Evolutionary conservation across 23 red algal genomes (phyloP), one percentile per base, ranked within the genome.

Genomic region (Gracilaria domingensis): DNA sequence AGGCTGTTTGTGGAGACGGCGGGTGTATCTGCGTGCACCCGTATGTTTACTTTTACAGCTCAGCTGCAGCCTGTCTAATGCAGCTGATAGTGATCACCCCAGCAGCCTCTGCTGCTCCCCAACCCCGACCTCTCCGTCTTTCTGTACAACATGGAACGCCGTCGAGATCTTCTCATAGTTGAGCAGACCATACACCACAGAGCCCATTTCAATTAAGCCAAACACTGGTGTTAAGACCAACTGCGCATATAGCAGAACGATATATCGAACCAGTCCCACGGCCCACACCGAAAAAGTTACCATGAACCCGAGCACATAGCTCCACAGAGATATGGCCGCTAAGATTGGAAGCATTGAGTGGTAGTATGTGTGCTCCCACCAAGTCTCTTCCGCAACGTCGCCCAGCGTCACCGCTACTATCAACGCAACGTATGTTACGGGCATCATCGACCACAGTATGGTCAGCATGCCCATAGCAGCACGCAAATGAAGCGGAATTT

Each of bases 131-230:
- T 65, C 57, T 1, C 36, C 61, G 40, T 94, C 92, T 37, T 94
- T 94, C 36, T 87, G 71, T 58, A 94, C 83, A 42, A 94, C 92
- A 83, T 94, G 92, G 76, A 94, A 94, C 20, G 72, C 62, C 17
- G 74, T 77, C 8, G 83, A 71, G 37, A 94, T 83, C 35, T 34
- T 69, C 25, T 40, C 40, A 58, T 77, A 94, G 39, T 88, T 87
- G 20, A 58, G 36, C 18, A 94, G 35, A n/a, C 65, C 92, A 32
- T 94, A 94, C 35, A 37, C 55, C 53, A 88, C 84, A 38, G 92
- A 48, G 24, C 42, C 47, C 20, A 88, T 69, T 59, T 94, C 92
- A 72, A 94, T 64, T 30, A 83, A 33, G 21, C 83, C 92, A 45
- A 94, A 94, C 37, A 94, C 84, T 44, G 92, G 92, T 18, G 84